Base-by-base conservation (phyloP, 2,329 filamentous ascomycete species). In the Fusarium devonianum region DNA sequence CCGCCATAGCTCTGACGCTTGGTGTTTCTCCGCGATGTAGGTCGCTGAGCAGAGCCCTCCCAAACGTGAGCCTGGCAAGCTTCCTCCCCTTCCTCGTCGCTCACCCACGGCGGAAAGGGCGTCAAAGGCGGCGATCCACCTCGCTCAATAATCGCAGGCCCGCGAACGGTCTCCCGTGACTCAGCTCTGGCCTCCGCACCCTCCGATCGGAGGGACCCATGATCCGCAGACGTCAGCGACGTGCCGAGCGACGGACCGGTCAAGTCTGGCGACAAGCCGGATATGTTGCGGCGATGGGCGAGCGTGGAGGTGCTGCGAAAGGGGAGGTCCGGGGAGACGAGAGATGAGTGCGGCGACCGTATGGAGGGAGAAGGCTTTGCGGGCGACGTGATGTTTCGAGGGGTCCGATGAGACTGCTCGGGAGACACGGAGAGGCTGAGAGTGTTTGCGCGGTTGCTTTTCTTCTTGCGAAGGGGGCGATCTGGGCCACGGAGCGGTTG, bases 81-180 rank as follows among this genome's bases (percentile, higher is more conserved):
- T 2, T 52, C 58, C 4, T 49, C 58, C 2, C 53, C 62, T 5
- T 61, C 62, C 3, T 56, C 49, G 5, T 52, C 56, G 7, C 49
- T 46, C 1, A 49, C 38, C 62, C 62, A 66, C 2, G 63, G 60
- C 8, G 67, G 67, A 19, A 69, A 69, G 4, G 62, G 63, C 1
- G 65, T 68, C 3, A 68, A 43, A 0, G 66, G 67, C 3, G 62
- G 58, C 5, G 49, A 39, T 1, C 34, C 18, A 3, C 41, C 57
- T 23, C 47, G 39, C 2, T 60, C 55, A 13, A 21, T n/a, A 1
- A 29, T 38, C 11, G 28, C 26, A 4, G 61, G 53, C 4, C 56
- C 56, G 19, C 56, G 47, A 5, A 66, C 47, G 0, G 63, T 66
- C 1, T 60, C 52, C 0, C 53, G 29, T 1, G 63, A 66, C 11